Percentiles rank a stretch among this genome's conserved stretches.
These are phyloP conservation scores for Russula dissimulans DNA, from an alignment of 768 basidiomycete genomes.

Conservation along the genomic window DNA sequence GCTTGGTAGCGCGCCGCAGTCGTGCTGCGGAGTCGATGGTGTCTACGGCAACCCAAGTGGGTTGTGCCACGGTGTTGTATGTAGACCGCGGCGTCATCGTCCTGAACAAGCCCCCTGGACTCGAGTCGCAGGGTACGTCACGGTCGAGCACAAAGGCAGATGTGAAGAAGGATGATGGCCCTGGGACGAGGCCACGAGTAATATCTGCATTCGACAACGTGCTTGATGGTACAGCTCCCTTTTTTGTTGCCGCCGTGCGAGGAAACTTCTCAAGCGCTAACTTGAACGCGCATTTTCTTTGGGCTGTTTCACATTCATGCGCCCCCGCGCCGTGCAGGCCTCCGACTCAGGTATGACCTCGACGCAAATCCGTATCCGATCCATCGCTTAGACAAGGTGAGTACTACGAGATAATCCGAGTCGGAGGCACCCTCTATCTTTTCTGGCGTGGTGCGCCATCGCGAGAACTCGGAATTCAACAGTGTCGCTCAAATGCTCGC, in stretches of 20 bases:
- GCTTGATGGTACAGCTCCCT: background rate
- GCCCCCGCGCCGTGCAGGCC: background rate
- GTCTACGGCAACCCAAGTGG: background rate
- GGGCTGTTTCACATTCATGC: background rate
- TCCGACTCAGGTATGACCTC: background rate
- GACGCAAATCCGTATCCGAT: conserved; percentile 14
- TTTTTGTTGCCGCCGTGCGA: background rate
- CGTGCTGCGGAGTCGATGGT: background rate
- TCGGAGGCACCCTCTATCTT: too few species aligned
- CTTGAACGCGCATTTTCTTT: too few species aligned
- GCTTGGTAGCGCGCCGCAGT: background rate
- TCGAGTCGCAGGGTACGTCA: conserved; percentile 13
- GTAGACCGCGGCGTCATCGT: conserved; percentile 17
- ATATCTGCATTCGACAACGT: background rate
- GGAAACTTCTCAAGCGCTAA: background rate
- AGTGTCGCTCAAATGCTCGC: background rate
- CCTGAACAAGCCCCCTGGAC: conserved; percentile 19
- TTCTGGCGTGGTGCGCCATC: too few species aligned
- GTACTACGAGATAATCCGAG: background rate
- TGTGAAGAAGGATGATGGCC: background rate
- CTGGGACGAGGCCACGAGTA: background rate
- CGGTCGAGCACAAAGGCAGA: background rate
- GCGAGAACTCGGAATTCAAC: too few species aligned
- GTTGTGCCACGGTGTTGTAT: background rate
- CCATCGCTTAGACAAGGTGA: conserved; percentile 20